Evolutionary conservation across 2,329 filamentous ascomycete species (phyloP).

Genomic region (Tolypocladium amazonense): DNA sequence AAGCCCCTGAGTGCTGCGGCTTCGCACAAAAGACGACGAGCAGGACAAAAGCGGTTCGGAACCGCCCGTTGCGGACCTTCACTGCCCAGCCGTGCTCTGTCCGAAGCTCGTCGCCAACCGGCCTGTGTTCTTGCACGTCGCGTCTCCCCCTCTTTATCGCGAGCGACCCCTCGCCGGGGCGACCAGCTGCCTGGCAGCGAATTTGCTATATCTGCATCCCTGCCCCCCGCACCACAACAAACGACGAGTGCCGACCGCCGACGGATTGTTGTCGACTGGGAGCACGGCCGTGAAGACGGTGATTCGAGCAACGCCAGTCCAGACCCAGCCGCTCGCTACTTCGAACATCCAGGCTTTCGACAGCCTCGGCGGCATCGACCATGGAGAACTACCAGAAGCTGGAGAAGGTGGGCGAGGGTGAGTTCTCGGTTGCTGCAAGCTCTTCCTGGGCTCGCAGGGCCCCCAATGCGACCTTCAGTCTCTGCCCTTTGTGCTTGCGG

Average conservation of each 20-base stretch:
- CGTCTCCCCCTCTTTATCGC: neutral
- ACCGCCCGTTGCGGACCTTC: neutral
- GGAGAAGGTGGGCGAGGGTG: constrained; percentile 94
- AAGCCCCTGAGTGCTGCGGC: neutral
- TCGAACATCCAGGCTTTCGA: neutral
- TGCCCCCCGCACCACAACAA: constrained; percentile 3
- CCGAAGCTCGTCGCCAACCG: neutral
- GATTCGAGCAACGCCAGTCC: neutral
- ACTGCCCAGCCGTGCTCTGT: neutral
- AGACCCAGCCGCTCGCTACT: neutral
- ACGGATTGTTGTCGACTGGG: neutral
- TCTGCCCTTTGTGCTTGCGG: neutral
- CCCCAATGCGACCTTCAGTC: neutral
- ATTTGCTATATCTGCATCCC: neutral
- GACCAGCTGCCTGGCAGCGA: neutral
- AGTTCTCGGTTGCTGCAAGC: constrained; percentile 13
- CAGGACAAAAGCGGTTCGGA: neutral
- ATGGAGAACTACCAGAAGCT: constrained; percentile 98
- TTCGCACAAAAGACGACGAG: neutral
- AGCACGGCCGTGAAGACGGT: neutral
- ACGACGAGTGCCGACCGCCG: neutral
- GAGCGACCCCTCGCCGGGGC: neutral
- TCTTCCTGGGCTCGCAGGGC: neutral
- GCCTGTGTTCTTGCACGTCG: neutral
- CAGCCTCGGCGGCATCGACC: constrained; percentile 3